Evolutionary conservation across 306 rosid species (phyloP).

Genomic region (Carpinus viminea): DNA sequence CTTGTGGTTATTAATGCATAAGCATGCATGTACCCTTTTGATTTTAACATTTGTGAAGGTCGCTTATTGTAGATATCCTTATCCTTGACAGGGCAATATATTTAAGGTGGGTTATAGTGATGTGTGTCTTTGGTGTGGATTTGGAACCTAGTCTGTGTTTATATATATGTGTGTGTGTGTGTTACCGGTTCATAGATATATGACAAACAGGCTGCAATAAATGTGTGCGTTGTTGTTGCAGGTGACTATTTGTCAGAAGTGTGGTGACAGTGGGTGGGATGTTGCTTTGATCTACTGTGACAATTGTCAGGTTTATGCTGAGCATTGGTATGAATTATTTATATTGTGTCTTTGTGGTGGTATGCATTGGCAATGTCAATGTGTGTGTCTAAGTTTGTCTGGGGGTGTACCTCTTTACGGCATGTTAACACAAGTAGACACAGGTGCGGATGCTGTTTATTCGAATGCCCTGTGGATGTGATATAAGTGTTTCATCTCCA

Average conservation of each 20-base stretch:
- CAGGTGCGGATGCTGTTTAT: not conserved
- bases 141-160: not conserved
- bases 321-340: slow-evolving; percentile 33
- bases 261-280: slow-evolving; percentile 36
- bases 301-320: slow-evolving; percentile 24
- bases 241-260: slow-evolving; percentile 34
- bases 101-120: not conserved
- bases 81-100: not conserved
- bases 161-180: not conserved
- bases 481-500: not conserved
- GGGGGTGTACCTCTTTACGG: not conserved
- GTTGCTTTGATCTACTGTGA: slow-evolving; percentile 30
- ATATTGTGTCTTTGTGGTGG: not conserved
- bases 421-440: not conserved
- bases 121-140: not conserved
- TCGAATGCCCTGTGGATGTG: not conserved
- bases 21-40: not conserved
- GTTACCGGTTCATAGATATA: not conserved
- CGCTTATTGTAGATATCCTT: not conserved
- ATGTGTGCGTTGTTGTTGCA: slow-evolving; percentile 13
- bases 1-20: not conserved
- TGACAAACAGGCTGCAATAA: not conserved
- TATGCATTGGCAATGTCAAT: not conserved
- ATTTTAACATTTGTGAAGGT: too few relatives aligned
- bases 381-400: not conserved